phyloP scores from a whole-genome alignment of 169 alveolate genomes.

The Plasmodium blacklocki region DNA sequence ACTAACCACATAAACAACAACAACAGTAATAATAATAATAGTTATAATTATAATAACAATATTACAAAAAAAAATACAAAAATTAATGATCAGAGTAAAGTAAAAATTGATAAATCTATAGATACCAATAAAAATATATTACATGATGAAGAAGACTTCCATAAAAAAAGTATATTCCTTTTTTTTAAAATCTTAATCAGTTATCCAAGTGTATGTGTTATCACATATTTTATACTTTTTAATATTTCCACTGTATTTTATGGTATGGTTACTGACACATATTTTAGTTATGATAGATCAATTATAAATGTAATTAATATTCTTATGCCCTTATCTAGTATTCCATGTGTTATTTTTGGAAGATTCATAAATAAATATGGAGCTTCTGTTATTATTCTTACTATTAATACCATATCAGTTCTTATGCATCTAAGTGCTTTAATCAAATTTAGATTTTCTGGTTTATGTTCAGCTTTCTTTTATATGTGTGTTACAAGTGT shows the following conservation, averaged over 20 bases:
- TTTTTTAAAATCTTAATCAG: slow-evolving; percentile 43
- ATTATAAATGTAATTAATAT: slow-evolving; percentile 39
- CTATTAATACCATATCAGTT: slow-evolving; percentile 76
- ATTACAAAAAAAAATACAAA: neutral
- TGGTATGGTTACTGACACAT: slow-evolving; percentile 70
- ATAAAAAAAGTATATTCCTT: slow-evolving; percentile 20
- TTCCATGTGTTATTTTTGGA: slow-evolving; percentile 72
- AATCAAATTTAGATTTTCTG: slow-evolving; percentile 49
- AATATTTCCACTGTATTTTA: slow-evolving; percentile 60
- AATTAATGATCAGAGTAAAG: neutral
- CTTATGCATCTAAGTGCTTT: slow-evolving; percentile 77
- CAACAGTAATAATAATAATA: neutral
- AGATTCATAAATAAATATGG: slow-evolving; percentile 70
- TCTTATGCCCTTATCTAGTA: slow-evolving; percentile 38
- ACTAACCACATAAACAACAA: neutral
- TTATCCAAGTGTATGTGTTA: slow-evolving; percentile 52
- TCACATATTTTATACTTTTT: slow-evolving; percentile 40
- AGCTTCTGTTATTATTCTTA: slow-evolving; percentile 60
- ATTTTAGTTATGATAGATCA: slow-evolving; percentile 58
- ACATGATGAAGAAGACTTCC: slow-evolving; percentile 15
- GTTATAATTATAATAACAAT: neutral
- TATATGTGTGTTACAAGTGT: slow-evolving; percentile 79
- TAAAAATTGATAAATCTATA: neutral
- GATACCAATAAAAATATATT: neutral
- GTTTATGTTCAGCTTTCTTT: slow-evolving; percentile 72